Base-by-base conservation (phyloP, 2,329 filamentous ascomycete genomes). In the Pezicula neosporulosa region DNA sequence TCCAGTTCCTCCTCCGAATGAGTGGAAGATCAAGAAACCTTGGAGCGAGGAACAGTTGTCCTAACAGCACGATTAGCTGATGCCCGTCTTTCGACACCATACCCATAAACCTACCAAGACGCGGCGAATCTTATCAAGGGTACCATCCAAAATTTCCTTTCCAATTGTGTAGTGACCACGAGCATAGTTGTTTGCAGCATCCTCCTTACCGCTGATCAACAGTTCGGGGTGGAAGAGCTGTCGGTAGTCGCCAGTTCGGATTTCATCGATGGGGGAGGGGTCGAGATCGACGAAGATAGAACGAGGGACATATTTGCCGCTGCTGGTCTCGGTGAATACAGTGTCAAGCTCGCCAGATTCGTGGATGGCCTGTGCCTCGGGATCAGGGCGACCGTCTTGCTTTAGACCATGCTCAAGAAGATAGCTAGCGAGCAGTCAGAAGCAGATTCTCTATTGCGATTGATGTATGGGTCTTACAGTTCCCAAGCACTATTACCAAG, bases 101-200 rank as follows among this genome's bases (percentile, higher is more conserved):
- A 33, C 19, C 12, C 30, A 33, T 33, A 12, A 50, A 54, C 59
- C 71, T 70, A 84, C 81, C 81, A 66, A 78, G 60, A 86, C 79
- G 60, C 81, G 80, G 60, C 82, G 81, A 62, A 86, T 78, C 61
- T 80, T 81, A 61, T 86, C 82, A 64, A 85, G 75, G 51, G 85
- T 82, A 50, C 72, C 76, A 62, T 85, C 82, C 53, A 83, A 76
- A 60, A 86, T 75, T 66, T 86, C 83, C 71, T 86, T 86, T 63
- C 83, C 83, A 63, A 86, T 78, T 42, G 83, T 86, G 68, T 86
- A 86, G 70, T 86, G 83, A 55, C 83, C 83, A 70, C 83, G 78
- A 57, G 83, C 83, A 72, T 86, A 86, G 71, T 86, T 86, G 68
- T 86, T 86, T 61, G 83, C 82, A 53, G 83, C 83, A 71, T 86